Percentiles rank a stretch among this genome's conserved stretches.
These are phyloP conservation scores for Calvatia gigantea DNA, from an alignment of 768 basidiomycete genomes.

Conservation along the genomic window DNA sequence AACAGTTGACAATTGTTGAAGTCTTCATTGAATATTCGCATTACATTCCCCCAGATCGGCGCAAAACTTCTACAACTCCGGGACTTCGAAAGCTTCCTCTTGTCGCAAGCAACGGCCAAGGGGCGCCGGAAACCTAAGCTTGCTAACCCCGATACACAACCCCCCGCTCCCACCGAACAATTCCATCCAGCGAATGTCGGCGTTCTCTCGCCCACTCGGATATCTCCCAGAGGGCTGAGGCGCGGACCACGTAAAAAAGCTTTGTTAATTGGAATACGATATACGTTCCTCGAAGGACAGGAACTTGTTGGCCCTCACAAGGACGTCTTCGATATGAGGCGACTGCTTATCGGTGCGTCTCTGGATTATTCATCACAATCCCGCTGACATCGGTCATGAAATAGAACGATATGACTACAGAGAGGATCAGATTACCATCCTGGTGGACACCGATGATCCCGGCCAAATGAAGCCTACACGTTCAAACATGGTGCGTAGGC, in stretches of 20 bases:
- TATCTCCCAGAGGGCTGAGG: not conserved
- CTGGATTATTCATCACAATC: not conserved
- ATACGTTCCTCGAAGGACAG: constrained; percentile 18
- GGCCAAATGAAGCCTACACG: constrained; percentile 35
- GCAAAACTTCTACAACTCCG: no score
- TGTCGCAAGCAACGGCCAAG: no score
- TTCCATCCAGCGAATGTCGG: not conserved
- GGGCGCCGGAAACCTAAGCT: no score
- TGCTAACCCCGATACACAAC: no score
- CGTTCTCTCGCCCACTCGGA: not conserved
- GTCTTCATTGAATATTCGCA: not conserved
- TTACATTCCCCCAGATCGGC: no score
- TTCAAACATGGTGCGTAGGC: constrained; percentile 38
- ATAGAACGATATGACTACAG: constrained; percentile 32
- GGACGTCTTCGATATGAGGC: constrained; percentile 31
- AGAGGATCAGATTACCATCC: constrained; percentile 34
- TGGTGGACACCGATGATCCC: constrained; percentile 36
- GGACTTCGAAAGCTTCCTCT: no score
- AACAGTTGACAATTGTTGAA: not conserved
- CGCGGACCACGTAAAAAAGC: constrained; percentile 24
- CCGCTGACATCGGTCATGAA: not conserved
- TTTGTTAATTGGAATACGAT: constrained; percentile 34
- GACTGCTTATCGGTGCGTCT: constrained; percentile 33
- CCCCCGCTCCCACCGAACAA: no score
- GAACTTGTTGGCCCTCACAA: constrained; percentile 31